A percentile compares a stretch with the other conserved stretches of the same genome.
These are phyloP conservation scores for Morella rubra DNA, from an alignment of 306 rosid species.

Conservation along the genomic window DNA sequence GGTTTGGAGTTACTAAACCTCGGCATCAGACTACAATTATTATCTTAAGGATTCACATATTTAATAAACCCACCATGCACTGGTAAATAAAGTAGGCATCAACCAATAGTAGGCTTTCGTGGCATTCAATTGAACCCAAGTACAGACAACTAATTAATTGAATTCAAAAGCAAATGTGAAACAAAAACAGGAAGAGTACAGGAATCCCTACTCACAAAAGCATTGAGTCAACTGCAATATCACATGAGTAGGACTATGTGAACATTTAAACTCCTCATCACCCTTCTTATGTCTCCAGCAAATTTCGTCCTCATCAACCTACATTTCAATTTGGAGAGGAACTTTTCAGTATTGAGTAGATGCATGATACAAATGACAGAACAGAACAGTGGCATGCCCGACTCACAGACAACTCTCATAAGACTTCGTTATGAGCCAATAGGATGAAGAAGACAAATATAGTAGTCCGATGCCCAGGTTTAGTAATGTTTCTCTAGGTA, in stretches of 20 bases:
- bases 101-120: background rate
- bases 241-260: constrained; percentile 71
- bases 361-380: constrained; percentile 10
- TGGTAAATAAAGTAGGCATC: background rate
- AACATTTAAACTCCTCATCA: constrained; percentile 70
- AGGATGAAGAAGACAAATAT: background rate
- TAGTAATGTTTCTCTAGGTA: background rate
- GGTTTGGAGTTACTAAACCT: too few species aligned
- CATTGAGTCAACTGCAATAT: constrained; percentile 81
- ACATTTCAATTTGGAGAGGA: constrained; percentile 30
- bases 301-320: constrained; percentile 89
- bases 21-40: too few species aligned
- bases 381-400: constrained; percentile 16
- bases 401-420: constrained; percentile 13
- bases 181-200: constrained; percentile 18
- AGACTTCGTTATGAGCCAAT: background rate
- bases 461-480: background rate
- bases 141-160: background rate
- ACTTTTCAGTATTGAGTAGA: constrained; percentile 27
- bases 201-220: constrained; percentile 58
- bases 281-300: constrained; percentile 65
- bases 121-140: background rate
- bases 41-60: background rate
- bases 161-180: constrained; percentile 2
- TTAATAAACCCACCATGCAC: background rate